These are phyloP conservation scores for Ilyonectria destructans DNA, from an alignment of 2,329 filamentous ascomycete genomes.

Conservation along the genomic window DNA sequence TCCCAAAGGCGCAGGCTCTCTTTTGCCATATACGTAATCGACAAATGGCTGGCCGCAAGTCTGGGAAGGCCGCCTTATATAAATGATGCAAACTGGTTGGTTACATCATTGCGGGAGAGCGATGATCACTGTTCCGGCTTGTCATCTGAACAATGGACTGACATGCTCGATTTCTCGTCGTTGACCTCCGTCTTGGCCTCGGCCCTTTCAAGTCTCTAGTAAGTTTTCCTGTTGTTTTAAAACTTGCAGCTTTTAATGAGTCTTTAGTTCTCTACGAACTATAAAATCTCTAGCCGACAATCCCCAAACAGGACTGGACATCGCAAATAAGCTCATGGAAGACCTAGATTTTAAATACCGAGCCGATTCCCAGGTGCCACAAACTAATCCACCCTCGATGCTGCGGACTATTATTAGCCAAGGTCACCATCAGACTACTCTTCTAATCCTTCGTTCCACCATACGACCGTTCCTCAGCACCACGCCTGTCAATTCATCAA, in stretches of 20 bases:
- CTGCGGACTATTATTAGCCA: background rate
- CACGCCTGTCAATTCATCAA: background rate
- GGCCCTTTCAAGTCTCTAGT: conserved; percentile 27
- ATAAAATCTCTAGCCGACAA: background rate
- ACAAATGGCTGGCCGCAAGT: conserved; percentile 39
- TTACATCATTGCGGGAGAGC: conserved; percentile 7
- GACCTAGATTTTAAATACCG: background rate
- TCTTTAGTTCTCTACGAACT: conserved; percentile 18
- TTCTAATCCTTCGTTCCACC: conserved; percentile 19
- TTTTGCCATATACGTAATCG: conserved; percentile 34
- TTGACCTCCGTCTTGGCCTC: conserved; percentile 20
- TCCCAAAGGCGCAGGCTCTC: conserved; percentile 35
- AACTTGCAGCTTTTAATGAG: background rate
- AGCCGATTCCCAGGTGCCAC: background rate
- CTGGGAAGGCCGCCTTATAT: conserved; percentile 37
- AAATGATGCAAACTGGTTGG: conserved; percentile 30
- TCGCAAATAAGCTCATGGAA: background rate
- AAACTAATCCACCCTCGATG: background rate
- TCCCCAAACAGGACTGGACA: background rate
- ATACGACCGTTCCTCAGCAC: conserved; percentile 10
- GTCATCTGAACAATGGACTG: conserved; percentile 17
- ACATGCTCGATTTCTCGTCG: conserved; percentile 21
- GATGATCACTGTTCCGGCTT: conserved; percentile 20
- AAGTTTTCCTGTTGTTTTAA: background rate
- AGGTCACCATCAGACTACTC: conserved; percentile 11